Conservation (phyloP, 495 filamentous ascomycete genomes). For the Penicillium alfredii region DNA sequence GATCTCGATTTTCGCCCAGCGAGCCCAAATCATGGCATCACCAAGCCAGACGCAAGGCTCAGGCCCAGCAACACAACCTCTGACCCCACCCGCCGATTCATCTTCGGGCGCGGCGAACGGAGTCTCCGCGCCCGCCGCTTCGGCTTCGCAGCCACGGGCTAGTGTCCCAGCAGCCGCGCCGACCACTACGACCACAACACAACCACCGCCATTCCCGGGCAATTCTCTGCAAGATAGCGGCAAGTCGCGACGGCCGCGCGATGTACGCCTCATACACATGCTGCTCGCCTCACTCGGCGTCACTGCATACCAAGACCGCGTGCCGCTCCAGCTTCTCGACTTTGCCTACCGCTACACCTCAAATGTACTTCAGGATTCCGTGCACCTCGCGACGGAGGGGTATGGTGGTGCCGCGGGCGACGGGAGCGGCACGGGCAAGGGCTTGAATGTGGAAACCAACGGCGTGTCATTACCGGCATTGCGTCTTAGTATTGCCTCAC, state of each 20-base stretch:
- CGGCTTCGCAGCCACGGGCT: conserved; percentile 16
- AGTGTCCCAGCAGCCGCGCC: conserved; percentile 11
- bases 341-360: conserved; percentile 85
- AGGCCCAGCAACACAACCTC: conserved; percentile 35
- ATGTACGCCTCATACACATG: conserved; percentile 86
- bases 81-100: conserved; percentile 42
- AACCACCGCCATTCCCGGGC: conserved; percentile 38
- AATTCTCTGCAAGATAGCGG: conserved; percentile 57
- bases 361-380: conserved; percentile 43
- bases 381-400: conserved; percentile 49
- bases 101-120: conserved; percentile 20
- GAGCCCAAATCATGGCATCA: conserved; percentile 32
- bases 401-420: conserved; percentile 38
- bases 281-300: conserved; percentile 84
- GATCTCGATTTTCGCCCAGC: not conserved
- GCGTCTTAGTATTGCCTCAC: conserved; percentile 57
- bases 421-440: conserved; percentile 12
- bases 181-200: conserved; percentile 26
- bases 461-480: conserved; percentile 51
- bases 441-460: conserved; percentile 29
- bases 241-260: conserved; percentile 70
- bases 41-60: conserved; percentile 33
- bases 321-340: conserved; percentile 90
- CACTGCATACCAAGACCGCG: conserved; percentile 84
- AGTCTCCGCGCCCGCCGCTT: conserved; percentile 16